These are phyloP conservation scores for Beauveria caledonica DNA, from an alignment of 2,329 filamentous ascomycete species.

Conservation along the genomic window DNA sequence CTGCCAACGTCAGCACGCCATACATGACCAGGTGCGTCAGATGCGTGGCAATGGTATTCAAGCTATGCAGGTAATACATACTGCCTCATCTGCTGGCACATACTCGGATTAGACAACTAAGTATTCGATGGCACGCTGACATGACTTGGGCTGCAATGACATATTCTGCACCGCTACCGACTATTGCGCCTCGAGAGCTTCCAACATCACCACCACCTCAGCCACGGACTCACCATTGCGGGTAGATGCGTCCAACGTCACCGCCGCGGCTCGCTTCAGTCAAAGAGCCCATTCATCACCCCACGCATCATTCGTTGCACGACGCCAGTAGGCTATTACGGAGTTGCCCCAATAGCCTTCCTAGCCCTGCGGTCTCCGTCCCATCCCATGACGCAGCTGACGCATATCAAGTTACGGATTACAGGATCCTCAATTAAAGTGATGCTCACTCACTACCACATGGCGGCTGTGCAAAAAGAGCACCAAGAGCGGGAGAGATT, in stretches of 20 bases:
- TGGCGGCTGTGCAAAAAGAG: not conserved
- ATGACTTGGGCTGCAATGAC: not conserved
- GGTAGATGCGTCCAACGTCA: not conserved
- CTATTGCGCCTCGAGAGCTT: not conserved
- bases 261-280: not conserved
- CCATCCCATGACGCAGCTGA: not conserved
- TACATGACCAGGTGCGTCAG: not conserved
- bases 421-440: not conserved
- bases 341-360: not conserved
- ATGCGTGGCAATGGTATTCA: too few relatives aligned
- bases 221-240: not conserved
- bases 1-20: conserved; percentile 4
- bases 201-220: not conserved
- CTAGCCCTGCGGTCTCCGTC: not conserved
- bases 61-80: not conserved
- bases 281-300: not conserved
- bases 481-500: too few relatives aligned
- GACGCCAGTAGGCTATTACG: not conserved
- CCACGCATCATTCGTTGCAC: not conserved
- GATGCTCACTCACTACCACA: too few relatives aligned
- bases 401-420: not conserved
- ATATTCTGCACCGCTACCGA: not conserved
- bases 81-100: not conserved
- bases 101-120: not conserved
- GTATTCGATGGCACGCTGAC: not conserved